Evolutionary conservation across 352 stramenopile species (phyloP).

Genomic region (Hyaloperonospora brassicae): DNA sequence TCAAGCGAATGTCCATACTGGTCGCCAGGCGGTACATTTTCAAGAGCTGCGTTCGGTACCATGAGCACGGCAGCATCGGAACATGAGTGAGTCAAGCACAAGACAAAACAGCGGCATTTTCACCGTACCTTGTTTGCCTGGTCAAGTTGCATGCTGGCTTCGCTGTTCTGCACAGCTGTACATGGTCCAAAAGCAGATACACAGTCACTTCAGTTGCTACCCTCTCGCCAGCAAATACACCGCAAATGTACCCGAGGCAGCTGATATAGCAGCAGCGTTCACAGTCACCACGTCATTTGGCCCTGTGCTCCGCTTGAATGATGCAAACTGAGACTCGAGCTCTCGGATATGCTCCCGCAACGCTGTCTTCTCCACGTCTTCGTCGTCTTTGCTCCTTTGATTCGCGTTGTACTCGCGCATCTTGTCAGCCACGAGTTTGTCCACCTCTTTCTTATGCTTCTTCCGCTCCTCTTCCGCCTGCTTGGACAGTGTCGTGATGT

Average conservation of each 20-base stretch:
- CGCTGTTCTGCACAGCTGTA: slow-evolving; percentile 33
- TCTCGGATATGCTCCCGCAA: slow-evolving; percentile 42
- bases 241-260: slow-evolving; percentile 16
- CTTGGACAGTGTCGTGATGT: slow-evolving; percentile 50
- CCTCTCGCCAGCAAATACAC: neutral
- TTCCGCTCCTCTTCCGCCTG: slow-evolving; percentile 44
- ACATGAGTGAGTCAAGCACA: neutral
- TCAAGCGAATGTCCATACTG: slow-evolving; percentile 68
- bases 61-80: neutral
- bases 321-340: slow-evolving; percentile 45
- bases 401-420: slow-evolving; percentile 33
- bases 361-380: slow-evolving; percentile 30
- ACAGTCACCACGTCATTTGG: slow-evolving; percentile 32
- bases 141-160: slow-evolving; percentile 44
- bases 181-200: neutral
- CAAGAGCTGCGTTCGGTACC: slow-evolving; percentile 42
- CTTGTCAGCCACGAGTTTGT: slow-evolving; percentile 43
- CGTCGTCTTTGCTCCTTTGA: slow-evolving; percentile 23
- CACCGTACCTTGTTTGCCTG: slow-evolving; percentile 63
- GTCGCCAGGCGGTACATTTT: slow-evolving; percentile 72
- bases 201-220: neutral
- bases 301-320: slow-evolving; percentile 38
- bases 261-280: slow-evolving; percentile 24
- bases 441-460: slow-evolving; percentile 33
- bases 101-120: neutral